Conservation (phyloP, 139 green algal species). For the Medakamo hakoo region DNA sequence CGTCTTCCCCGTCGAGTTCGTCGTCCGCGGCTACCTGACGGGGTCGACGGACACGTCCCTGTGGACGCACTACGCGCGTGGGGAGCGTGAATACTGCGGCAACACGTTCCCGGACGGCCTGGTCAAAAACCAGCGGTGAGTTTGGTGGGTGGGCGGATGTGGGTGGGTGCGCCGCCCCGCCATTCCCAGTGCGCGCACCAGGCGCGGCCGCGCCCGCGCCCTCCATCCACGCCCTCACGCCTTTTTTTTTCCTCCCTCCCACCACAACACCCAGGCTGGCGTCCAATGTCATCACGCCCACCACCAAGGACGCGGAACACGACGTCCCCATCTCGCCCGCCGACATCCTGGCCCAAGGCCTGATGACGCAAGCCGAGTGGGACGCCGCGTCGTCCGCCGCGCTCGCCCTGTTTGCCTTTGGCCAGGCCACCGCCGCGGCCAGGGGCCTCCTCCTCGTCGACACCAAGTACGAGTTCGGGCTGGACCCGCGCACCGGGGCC, state of each 20-base stretch:
- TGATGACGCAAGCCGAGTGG: slow-evolving; percentile 75
- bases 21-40: slow-evolving; percentile 91
- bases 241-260: slow-evolving; percentile 1
- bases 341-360: slow-evolving; percentile 50
- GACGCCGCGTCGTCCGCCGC: slow-evolving; percentile 48
- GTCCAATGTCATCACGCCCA: slow-evolving; percentile 85
- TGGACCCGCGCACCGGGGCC: slow-evolving; percentile 15
- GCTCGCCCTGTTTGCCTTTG: slow-evolving; percentile 74
- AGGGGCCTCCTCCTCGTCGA: slow-evolving; percentile 91
- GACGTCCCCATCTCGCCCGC: slow-evolving; percentile 74
- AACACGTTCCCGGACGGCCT: slow-evolving; percentile 89
- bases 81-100: slow-evolving; percentile 82
- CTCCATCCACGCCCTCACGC: too few species aligned
- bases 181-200: too few species aligned
- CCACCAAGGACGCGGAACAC: slow-evolving; percentile 82
- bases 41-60: slow-evolving; percentile 90
- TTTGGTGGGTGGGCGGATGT: not conserved
- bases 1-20: slow-evolving; percentile 97
- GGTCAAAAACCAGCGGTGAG: slow-evolving; percentile 73
- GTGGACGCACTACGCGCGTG: slow-evolving; percentile 91
- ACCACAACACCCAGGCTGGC: slow-evolving; percentile 26
- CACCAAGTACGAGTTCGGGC: slow-evolving; percentile 90
- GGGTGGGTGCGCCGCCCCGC: too few species aligned
- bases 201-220: too few species aligned
- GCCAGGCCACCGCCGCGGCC: slow-evolving; percentile 65